Percentiles rank a stretch among this genome's conserved stretches.
Conservation (phyloP, 1,284 basidiomycete genomes). For the Termitomyces sp. region DNA sequence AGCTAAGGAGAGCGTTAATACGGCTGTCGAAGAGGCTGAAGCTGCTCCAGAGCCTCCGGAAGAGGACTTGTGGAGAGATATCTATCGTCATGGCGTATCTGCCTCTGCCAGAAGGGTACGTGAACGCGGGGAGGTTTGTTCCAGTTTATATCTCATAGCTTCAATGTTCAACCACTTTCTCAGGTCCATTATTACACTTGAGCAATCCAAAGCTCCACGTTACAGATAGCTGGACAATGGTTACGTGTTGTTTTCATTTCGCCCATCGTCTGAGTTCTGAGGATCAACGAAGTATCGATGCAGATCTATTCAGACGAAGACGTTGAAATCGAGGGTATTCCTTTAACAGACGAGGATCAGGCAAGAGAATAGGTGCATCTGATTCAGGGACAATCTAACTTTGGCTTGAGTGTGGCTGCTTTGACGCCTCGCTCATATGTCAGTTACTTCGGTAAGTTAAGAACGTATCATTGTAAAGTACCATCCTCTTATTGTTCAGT, state of each 20-base stretch:
- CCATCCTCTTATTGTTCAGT: too few species aligned
- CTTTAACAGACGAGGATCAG: background rate
- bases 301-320: too few species aligned
- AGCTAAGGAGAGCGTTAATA: background rate
- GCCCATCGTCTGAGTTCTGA: too few species aligned
- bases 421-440: too few species aligned
- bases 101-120: background rate
- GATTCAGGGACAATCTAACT: too few species aligned
- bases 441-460: too few species aligned
- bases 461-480: too few species aligned
- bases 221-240: too few species aligned
- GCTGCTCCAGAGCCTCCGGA: background rate
- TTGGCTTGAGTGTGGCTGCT: too few species aligned
- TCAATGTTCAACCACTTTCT: background rate
- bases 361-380: conserved; percentile 69
- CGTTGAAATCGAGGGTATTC: too few species aligned
- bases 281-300: too few species aligned
- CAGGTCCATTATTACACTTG: background rate
- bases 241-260: too few species aligned
- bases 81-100: background rate
- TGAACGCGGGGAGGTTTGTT: background rate
- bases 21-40: background rate
- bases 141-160: background rate
- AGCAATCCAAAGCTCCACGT: background rate
- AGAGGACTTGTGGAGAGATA: background rate